Evolutionary conservation across 1,284 basidiomycete genomes (phyloP), one percentile per base, ranked within the genome.

Genomic region (Amylostereum chailletii): DNA sequence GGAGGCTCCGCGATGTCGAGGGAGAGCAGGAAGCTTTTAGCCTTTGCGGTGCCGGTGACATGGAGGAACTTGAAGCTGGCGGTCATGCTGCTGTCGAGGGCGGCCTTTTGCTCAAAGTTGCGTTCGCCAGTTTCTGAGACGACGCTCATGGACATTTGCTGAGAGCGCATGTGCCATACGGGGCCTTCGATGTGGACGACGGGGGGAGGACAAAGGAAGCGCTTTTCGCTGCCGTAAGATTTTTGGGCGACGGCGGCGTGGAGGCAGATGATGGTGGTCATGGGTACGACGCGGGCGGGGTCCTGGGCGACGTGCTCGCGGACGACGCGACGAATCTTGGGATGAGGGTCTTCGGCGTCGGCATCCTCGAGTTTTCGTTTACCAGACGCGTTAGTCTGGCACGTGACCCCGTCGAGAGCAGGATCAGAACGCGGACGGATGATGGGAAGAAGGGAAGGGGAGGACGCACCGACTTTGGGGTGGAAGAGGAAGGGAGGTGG

Each of bases 221-320:
- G 87, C 66, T 94, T 94, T 69, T 94, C 90, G 63, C 82, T 89
- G 48, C 90, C 90, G 62, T 94, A 94, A 6, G 89, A 92, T 67
- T 94, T 94, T 71, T 93, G 90, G 0, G 90, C 90, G 43, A 92
- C 90, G 19, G 90, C 88, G 33, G 90, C 90, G 58, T 93, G 90
- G 36, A 90, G 71, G 59, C 90, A 92, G 53, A 90, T 80, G 34
- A 93, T 86, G 39, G 89, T 93, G 42, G 90, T 92, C 88, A 90
- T 90, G 51, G 85, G 82, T 68, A 86, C 75, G 56, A 84, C 76
- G 55, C 82, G 82, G 46, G 77, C 65, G 5, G 81, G 79, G 57
- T 88, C 84, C 58, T 83, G 81, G 31, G 77, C 77, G 55, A 86
- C 77, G 62, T 86, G 86, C 62, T 87, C 83, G 64, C 82, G 82